Evolutionary conservation across 306 rosid genomes (phyloP).

Genomic region (Macrotyloma uniflorum): DNA sequence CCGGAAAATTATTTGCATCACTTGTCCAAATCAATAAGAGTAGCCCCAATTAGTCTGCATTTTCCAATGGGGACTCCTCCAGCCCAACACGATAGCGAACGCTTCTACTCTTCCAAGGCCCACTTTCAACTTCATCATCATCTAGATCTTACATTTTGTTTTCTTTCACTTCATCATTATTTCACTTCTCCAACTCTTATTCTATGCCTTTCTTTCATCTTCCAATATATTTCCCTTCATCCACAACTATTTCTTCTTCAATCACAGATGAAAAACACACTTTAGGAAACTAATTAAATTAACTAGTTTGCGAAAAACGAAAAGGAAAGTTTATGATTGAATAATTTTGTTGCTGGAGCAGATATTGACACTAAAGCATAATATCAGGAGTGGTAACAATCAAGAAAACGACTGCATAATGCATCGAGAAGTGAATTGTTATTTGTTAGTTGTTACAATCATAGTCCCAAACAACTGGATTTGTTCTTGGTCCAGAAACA

Average conservation of each 20-base stretch:
- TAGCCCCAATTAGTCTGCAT: conserved; percentile 22
- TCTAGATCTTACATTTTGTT: conserved; percentile 16
- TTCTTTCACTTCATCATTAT: conserved; percentile 6
- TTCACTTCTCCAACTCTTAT: neutral
- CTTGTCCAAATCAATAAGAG: conserved; percentile 47
- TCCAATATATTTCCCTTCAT: neutral
- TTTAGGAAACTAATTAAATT: too few species aligned
- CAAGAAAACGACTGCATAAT: conserved; percentile 8
- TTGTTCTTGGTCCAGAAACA: neutral
- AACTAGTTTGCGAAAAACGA: too few species aligned
- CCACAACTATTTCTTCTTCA: too few species aligned
- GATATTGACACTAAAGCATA: too few species aligned
- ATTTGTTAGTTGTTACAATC: neutral
- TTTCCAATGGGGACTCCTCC: conserved; percentile 46
- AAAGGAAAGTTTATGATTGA: too few species aligned
- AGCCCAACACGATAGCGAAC: conserved; percentile 57
- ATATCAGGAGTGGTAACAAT: neutral
- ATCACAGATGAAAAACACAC: too few species aligned
- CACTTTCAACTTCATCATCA: conserved; percentile 31
- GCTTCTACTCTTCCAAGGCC: conserved; percentile 21
- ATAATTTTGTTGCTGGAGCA: too few species aligned
- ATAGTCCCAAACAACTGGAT: neutral
- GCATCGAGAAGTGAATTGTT: conserved; percentile 7
- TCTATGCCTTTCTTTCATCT: neutral
- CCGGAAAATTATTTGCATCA: conserved; percentile 46